Evolutionary conservation across 2,329 filamentous ascomycete genomes (phyloP).

Genomic region (Talaromyces atroroseus): DNA sequence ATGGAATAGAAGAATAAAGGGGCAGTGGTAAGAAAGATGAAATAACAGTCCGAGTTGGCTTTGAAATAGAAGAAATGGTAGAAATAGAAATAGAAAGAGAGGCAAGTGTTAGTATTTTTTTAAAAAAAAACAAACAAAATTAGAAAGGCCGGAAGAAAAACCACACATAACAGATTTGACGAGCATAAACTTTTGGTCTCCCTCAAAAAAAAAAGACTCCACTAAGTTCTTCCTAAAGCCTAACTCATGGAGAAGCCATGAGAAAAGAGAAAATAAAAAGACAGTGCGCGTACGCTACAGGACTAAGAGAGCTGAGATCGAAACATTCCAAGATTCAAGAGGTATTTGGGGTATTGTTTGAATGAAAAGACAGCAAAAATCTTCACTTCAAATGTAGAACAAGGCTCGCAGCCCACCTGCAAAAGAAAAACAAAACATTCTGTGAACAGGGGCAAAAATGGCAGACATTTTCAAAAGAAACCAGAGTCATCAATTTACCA

Average conservation of each 20-base stretch:
- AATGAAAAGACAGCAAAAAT: constrained; percentile 37
- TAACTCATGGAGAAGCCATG: constrained; percentile 1
- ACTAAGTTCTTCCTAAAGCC: neutral
- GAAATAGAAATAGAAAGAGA: neutral
- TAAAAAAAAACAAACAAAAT: neutral
- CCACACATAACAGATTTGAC: neutral
- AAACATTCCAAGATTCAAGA: constrained; percentile 22
- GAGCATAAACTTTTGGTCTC: neutral
- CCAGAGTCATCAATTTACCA: constrained; percentile 18
- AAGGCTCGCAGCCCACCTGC: constrained; percentile 36
- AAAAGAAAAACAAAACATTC: constrained; percentile 14
- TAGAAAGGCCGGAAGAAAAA: neutral
- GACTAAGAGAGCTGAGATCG: constrained; percentile 19
- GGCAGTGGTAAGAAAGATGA: neutral
- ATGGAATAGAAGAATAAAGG: neutral
- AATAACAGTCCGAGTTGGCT: neutral
- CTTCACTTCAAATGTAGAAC: constrained; percentile 38
- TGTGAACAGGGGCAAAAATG: constrained; percentile 16
- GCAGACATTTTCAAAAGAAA: constrained; percentile 18
- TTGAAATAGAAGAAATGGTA: neutral
- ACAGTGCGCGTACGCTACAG: constrained; percentile 24
- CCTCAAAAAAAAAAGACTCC: neutral
- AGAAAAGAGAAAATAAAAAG: constrained; percentile 3
- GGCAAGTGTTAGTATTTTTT: neutral
- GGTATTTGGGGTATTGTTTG: constrained; percentile 39